Evolutionary conservation across 1,284 basidiomycete genomes (phyloP).

Genomic region (Pisolithus thermaeus): DNA sequence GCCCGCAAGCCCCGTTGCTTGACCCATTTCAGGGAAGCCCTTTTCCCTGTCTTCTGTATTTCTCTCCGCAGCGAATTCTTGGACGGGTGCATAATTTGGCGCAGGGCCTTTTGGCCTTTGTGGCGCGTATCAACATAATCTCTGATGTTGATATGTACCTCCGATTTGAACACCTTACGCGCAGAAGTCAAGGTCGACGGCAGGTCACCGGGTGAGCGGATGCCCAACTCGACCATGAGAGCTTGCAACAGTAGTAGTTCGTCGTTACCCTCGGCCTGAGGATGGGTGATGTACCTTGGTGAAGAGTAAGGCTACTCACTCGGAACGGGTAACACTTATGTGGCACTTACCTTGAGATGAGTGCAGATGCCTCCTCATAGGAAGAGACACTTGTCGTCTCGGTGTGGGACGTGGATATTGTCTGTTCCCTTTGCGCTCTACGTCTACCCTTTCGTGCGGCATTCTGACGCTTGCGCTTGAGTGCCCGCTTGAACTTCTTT

Average conservation of each 20-base stretch:
- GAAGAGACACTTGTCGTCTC: constrained; percentile 12
- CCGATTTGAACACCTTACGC: constrained; percentile 55
- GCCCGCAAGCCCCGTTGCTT: constrained; percentile 62
- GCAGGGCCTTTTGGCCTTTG: constrained; percentile 58
- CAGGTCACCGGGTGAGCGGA: constrained; percentile 37
- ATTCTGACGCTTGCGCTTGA: constrained; percentile 1
- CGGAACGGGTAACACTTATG: not conserved
- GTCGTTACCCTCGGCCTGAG: constrained; percentile 29
- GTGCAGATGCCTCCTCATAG: constrained; percentile 23
- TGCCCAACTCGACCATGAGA: constrained; percentile 51
- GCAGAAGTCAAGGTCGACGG: constrained; percentile 57
- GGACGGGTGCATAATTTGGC: constrained; percentile 54
- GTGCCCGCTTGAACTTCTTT: not conserved
- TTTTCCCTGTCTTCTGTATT: constrained; percentile 43
- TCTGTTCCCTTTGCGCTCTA: not conserved
- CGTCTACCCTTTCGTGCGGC: constrained; percentile 1
- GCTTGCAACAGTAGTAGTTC: constrained; percentile 46
- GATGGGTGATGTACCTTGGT: constrained; percentile 20
- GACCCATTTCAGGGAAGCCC: constrained; percentile 46
- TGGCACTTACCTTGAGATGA: constrained; percentile 22
- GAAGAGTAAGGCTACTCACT: not conserved
- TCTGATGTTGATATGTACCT: constrained; percentile 62
- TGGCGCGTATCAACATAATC: constrained; percentile 65
- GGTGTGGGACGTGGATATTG: constrained; percentile 5
- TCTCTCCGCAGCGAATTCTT: constrained; percentile 53